Evolutionary conservation across 495 filamentous ascomycete genomes (phyloP), one percentile per base, ranked within the genome.

Genomic region (Staphylotrichum tortipilum): DNA sequence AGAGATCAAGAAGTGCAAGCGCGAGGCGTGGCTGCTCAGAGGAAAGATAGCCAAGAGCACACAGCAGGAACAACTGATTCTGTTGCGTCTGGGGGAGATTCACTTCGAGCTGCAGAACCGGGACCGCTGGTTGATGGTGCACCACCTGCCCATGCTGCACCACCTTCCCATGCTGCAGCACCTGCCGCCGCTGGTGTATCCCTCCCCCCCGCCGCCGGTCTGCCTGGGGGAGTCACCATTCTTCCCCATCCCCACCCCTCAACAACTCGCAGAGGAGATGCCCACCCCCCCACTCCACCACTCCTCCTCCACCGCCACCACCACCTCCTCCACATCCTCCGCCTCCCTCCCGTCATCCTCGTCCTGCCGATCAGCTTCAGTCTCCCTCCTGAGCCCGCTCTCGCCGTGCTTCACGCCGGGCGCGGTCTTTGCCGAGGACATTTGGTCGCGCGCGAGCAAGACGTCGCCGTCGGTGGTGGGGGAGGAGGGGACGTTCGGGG

Each of bases 21-120:
- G 56, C 12, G 44, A 60, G 9, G 42, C 43, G 6, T 29, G 50
- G 4, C 28, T 50, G 9, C 22, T 63, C 15, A 54, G 45, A 15
- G 44, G 28, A 47, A 53, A 56, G 23, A 61, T 76, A 22, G 49
- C 53, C 7, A 66, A 74, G 23, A 64, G 55, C 0, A 65, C 59
- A 0, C 50, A 67, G 41, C 66, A 74, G 50, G 68, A 77, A 52
- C 62, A 56, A 42, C 43, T 58, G 17, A 66, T 73, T 17, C 50
- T 73, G 33, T 37, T 57, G 6, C 51, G 72, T 17, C 57, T 76
- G 24, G 60, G 67, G n/a, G 70, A 76, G 50, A 54, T 77, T 18
- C 49, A 66, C 23, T 50, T 67, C 18, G 72, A 77, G 49, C 65
- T 72, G 10, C 63, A 65, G 52, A 66, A 60, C 26, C 52, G 63